A percentile compares a stretch with the other conserved stretches of the same genome.
phyloP scores from a whole-genome alignment of 2,329 filamentous ascomycete species.

The Verticillium albo-atrum region DNA sequence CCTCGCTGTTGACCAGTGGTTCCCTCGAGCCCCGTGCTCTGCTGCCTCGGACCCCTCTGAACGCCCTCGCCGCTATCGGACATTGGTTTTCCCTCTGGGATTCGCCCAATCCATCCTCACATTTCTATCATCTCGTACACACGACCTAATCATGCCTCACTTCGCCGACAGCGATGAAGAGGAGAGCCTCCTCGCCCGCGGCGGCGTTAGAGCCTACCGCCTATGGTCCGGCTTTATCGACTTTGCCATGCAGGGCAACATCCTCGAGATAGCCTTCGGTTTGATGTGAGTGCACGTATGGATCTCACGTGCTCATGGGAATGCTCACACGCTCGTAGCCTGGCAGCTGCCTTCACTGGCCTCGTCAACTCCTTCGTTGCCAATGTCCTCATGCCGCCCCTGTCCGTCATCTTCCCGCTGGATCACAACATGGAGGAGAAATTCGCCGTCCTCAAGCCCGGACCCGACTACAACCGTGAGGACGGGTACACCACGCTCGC shows the following conservation, averaged over 20 bases:
- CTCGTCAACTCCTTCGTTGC: constrained; percentile 69
- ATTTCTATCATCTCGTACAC: neutral
- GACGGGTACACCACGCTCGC: constrained; percentile 65
- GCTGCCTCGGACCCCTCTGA: too few relatives aligned
- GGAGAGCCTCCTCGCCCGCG: constrained; percentile 40
- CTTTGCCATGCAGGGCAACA: constrained; percentile 71
- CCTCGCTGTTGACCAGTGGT: too few relatives aligned
- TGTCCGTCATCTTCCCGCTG: constrained; percentile 65
- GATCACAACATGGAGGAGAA: constrained; percentile 70
- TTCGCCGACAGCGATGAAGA: constrained; percentile 24
- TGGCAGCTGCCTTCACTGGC: constrained; percentile 67
- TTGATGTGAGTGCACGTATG: constrained; percentile 52
- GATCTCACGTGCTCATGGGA: neutral
- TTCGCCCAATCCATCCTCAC: neutral
- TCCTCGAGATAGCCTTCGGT: constrained; percentile 71
- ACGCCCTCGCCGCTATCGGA: neutral
- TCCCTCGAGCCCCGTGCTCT: too few relatives aligned
- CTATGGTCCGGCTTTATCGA: constrained; percentile 63
- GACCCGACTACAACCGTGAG: constrained; percentile 46
- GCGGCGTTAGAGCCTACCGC: constrained; percentile 42
- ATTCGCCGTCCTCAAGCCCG: constrained; percentile 60
- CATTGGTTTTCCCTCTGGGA: neutral
- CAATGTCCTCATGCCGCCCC: constrained; percentile 64
- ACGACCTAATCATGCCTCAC: constrained; percentile 20
- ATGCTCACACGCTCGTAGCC: constrained; percentile 31